These are phyloP conservation scores for Sutorius eximius DNA, from an alignment of 1,284 basidiomycete species.

Conservation along the genomic window DNA sequence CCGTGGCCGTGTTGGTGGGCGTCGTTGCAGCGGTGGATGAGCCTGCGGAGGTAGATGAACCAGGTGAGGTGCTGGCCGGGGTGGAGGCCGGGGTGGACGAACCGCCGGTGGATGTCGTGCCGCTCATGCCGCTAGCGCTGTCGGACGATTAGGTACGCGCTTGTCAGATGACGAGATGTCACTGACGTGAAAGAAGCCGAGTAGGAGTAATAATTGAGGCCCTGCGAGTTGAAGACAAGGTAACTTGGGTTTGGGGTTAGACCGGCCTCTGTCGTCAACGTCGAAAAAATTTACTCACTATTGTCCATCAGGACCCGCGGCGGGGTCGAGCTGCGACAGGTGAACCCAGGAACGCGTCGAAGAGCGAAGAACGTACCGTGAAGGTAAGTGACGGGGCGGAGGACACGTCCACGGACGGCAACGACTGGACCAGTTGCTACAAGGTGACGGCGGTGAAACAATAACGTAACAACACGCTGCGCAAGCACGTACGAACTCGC, in stretches of 20 bases:
- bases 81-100: conserved; percentile 48
- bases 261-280: neutral
- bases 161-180: neutral
- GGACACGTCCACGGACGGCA: conserved; percentile 42
- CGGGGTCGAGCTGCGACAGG: conserved; percentile 16
- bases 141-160: conserved; percentile 4
- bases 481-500: conserved; percentile 41
- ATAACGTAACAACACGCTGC: neutral
- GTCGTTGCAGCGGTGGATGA: conserved; percentile 13
- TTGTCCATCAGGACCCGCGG: conserved; percentile 18
- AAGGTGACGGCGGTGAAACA: conserved; percentile 15
- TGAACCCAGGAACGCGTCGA: neutral
- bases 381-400: conserved; percentile 36
- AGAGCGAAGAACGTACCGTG: conserved; percentile 31
- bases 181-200: conserved; percentile 58
- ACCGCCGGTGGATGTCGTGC: conserved; percentile 31
- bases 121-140: conserved; percentile 59
- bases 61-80: conserved; percentile 41
- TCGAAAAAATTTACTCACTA: conserved; percentile 21
- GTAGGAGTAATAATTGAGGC: conserved; percentile 44
- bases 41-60: conserved; percentile 46
- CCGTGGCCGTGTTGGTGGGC: neutral
- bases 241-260: conserved; percentile 37
- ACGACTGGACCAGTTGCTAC: conserved; percentile 39
- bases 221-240: conserved; percentile 53